Evolutionary conservation across 768 basidiomycete genomes (phyloP).

Genomic region (Rhizopogon vesiculosus): DNA sequence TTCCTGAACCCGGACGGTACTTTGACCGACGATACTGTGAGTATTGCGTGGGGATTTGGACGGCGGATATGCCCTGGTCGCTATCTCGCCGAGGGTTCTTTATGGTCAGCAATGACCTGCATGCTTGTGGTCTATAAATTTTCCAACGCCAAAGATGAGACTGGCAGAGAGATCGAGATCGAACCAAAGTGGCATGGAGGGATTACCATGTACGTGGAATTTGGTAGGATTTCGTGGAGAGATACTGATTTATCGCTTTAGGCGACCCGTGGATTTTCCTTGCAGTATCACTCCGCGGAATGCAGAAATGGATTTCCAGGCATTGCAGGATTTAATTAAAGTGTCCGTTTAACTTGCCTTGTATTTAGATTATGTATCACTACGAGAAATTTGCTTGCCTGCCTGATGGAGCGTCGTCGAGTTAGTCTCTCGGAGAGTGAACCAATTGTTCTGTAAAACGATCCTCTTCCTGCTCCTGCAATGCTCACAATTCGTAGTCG

Average conservation of each 20-base stretch:
- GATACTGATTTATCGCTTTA: background rate
- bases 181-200: background rate
- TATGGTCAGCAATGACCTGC: conserved; percentile 7
- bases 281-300: too few species aligned
- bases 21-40: background rate
- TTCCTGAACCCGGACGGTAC: conserved; percentile 16
- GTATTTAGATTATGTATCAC: too few species aligned
- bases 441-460: too few species aligned
- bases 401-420: too few species aligned
- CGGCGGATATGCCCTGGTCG: conserved; percentile 6
- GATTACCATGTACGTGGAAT: background rate
- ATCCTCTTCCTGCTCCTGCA: too few species aligned
- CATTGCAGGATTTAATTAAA: too few species aligned
- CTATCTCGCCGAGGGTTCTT: conserved; percentile 2
- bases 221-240: background rate
- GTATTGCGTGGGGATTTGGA: conserved; percentile 9
- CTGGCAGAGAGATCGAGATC: conserved; percentile 3
- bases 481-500: too few species aligned
- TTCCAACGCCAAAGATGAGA: conserved; percentile 2
- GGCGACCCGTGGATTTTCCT: too few species aligned
- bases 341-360: too few species aligned
- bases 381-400: too few species aligned
- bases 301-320: too few species aligned
- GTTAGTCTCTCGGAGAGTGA: too few species aligned
- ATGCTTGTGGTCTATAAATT: conserved; percentile 6